phyloP scores from a whole-genome alignment of 768 basidiomycete species.

The Amanita muscaria region DNA sequence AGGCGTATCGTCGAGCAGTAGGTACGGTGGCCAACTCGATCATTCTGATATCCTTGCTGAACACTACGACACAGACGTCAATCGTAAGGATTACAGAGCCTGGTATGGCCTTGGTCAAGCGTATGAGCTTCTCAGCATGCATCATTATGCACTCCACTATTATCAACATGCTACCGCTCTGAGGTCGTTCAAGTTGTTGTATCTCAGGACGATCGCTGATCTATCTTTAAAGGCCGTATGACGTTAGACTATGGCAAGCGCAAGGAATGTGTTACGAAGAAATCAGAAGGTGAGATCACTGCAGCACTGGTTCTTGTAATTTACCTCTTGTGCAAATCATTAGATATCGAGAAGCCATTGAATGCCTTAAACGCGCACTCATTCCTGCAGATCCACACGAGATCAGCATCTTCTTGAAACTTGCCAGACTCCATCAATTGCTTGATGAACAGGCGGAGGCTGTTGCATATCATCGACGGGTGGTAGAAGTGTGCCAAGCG shows the following conservation, averaged over 20 bases:
- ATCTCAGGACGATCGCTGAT: neutral
- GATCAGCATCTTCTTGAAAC: conserved; percentile 59
- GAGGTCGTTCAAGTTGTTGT: conserved; percentile 40
- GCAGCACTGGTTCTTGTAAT: neutral
- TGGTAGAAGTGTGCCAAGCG: conserved; percentile 63
- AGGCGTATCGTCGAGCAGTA: conserved; percentile 92
- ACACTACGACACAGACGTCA: conserved; percentile 56
- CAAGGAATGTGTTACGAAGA: conserved; percentile 92
- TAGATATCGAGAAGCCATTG: conserved; percentile 82
- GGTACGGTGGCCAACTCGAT: conserved; percentile 42
- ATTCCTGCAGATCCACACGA: conserved; percentile 73
- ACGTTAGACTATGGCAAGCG: conserved; percentile 93
- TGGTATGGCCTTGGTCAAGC: conserved; percentile 99
- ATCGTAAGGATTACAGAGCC: conserved; percentile 92
- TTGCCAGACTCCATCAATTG: conserved; percentile 63
- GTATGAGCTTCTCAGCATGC: conserved; percentile 95
- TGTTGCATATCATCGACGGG: conserved; percentile 71
- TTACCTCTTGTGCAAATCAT: conserved; percentile 1
- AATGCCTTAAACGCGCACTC: conserved; percentile 86
- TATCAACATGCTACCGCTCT: conserved; percentile 94
- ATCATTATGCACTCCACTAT: conserved; percentile 91
- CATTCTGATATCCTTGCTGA: conserved; percentile 1
- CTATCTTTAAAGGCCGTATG: conserved; percentile 64
- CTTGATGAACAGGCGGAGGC: conserved; percentile 63
- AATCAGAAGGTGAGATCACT: conserved; percentile 57